Evolutionary conservation across 768 basidiomycete species (phyloP).

Genomic region (Pisolithus sp.): DNA sequence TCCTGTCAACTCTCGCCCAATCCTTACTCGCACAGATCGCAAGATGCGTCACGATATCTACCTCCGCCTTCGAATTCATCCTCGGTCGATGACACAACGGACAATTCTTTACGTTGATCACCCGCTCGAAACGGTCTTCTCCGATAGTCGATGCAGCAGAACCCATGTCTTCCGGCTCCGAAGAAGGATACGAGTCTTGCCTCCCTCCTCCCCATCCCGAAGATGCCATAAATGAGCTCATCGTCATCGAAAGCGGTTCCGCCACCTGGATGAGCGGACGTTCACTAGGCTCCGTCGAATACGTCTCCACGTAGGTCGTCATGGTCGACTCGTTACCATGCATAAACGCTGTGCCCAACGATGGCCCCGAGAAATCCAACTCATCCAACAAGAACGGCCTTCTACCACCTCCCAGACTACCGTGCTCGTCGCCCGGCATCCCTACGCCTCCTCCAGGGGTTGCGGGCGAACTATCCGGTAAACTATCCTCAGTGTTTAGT

Average conservation of each 20-base stretch:
- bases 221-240: neutral
- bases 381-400: conserved; percentile 38
- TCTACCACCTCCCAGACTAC: neutral
- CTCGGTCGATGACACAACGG: conserved; percentile 89
- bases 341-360: conserved; percentile 20
- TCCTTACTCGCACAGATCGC: conserved; percentile 93
- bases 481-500: conserved; percentile 43
- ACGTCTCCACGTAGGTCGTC: conserved; percentile 10
- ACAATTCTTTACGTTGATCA: conserved; percentile 94
- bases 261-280: conserved; percentile 34
- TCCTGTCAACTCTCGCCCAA: conserved; percentile 82
- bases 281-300: conserved; percentile 43
- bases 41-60: conserved; percentile 95
- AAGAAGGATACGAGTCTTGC: conserved; percentile 37
- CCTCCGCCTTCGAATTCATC: conserved; percentile 78
- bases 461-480: conserved; percentile 43
- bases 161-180: conserved; percentile 39
- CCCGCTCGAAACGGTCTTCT: conserved; percentile 57
- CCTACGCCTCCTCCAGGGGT: conserved; percentile 28
- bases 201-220: conserved; percentile 6
- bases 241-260: conserved; percentile 18
- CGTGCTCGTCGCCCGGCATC: conserved; percentile 30
- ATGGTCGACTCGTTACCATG: conserved; percentile 23
- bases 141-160: conserved; percentile 14
- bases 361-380: conserved; percentile 58